These are phyloP conservation scores for Chloranthus sessilifolius DNA, from an alignment of 164 flowering plant species.

Conservation along the genomic window DNA sequence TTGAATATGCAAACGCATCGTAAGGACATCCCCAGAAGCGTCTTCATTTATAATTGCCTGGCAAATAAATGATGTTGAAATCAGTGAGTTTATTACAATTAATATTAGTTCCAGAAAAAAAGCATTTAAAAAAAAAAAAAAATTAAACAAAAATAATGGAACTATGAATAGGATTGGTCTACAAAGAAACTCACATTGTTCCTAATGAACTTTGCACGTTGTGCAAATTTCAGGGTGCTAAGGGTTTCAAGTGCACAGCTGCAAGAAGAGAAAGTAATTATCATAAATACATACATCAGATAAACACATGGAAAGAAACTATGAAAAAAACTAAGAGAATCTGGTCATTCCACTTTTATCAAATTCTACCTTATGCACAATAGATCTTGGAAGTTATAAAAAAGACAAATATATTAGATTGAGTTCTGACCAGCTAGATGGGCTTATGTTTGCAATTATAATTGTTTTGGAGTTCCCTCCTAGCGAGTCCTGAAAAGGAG, in stretches of 20 bases:
- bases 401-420: not conserved
- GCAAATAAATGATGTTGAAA: slow-evolving; percentile 5
- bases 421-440: slow-evolving; percentile 66
- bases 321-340: no score
- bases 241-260: slow-evolving; percentile 93
- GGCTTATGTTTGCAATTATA: slow-evolving; percentile 93
- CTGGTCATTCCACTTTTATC: no score
- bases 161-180: not conserved
- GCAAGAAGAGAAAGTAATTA: slow-evolving; percentile 22
- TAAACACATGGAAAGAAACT: no score
- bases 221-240: slow-evolving; percentile 99
- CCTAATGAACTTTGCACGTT: slow-evolving; percentile 94
- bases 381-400: not conserved
- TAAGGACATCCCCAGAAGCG: slow-evolving; percentile 95
- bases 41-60: slow-evolving; percentile 97
- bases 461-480: slow-evolving; percentile 97
- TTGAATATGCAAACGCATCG: slow-evolving; percentile 81
- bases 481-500: slow-evolving; percentile 71
- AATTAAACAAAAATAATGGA: not conserved
- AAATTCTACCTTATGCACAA: no score
- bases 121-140: not conserved
- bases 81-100: not conserved
- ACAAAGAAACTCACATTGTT: slow-evolving; percentile 66
- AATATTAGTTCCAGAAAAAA: not conserved
- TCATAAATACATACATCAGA: slow-evolving; percentile 5